Percentiles rank a stretch among this genome's conserved stretches.
phyloP scores from a whole-genome alignment of 2,329 filamentous ascomycete species.

The Ceratocystis cacaofunesta region DNA sequence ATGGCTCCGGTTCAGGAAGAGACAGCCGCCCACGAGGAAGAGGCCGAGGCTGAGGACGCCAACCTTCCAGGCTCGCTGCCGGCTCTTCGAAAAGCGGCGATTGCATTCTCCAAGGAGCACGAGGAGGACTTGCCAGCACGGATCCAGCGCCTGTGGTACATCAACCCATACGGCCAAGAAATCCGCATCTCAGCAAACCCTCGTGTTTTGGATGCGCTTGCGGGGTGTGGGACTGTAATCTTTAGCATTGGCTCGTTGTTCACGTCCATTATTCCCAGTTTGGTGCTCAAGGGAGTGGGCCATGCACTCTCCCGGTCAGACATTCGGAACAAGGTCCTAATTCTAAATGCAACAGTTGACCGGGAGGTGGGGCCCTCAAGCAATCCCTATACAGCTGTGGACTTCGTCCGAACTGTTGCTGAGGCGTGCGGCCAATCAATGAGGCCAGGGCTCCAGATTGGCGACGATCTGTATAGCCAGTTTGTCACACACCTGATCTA shows the following conservation, averaged over 20 bases:
- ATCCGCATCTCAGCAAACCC: constrained; percentile 75
- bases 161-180: constrained; percentile 96
- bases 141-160: constrained; percentile 84
- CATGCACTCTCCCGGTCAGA: constrained; percentile 33
- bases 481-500: constrained; percentile 81
- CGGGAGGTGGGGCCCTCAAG: constrained; percentile 65
- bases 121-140: constrained; percentile 62
- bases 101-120: constrained; percentile 62
- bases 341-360: constrained; percentile 71
- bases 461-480: constrained; percentile 36
- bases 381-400: constrained; percentile 53
- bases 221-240: constrained; percentile 51
- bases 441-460: constrained; percentile 27
- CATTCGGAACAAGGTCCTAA: constrained; percentile 57
- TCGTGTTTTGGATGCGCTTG: constrained; percentile 56
- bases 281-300: constrained; percentile 63
- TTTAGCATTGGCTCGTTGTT: constrained; percentile 93
- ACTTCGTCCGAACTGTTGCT: constrained; percentile 70
- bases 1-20: constrained; percentile 26
- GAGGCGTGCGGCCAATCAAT: constrained; percentile 58
- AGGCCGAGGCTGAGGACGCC: constrained; percentile 61
- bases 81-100: constrained; percentile 63
- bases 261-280: constrained; percentile 70
- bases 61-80: constrained; percentile 71
- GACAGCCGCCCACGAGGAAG: constrained; percentile 42